These are phyloP conservation scores for Podaxis carcinomalis DNA, from an alignment of 768 basidiomycete species.

Conservation along the genomic window DNA sequence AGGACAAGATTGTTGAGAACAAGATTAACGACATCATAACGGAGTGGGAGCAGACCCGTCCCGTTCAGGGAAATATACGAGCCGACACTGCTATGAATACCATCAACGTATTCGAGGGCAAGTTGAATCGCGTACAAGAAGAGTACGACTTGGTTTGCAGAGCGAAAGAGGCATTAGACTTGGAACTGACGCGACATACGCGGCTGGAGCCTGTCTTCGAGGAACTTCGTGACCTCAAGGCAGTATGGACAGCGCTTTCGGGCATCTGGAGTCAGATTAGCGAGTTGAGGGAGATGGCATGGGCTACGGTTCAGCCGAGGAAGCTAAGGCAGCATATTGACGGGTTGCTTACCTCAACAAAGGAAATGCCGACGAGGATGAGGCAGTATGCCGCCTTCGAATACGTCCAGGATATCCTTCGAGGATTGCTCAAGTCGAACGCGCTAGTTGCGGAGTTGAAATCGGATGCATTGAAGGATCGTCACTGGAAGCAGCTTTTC, in stretches of 20 bases:
- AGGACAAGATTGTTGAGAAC: slow-evolving; percentile 97
- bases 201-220: slow-evolving; percentile 93
- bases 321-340: slow-evolving; percentile 95
- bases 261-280: slow-evolving; percentile 94
- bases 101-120: slow-evolving; percentile 92
- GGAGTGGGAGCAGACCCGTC: slow-evolving; percentile 96
- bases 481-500: slow-evolving; percentile 98
- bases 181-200: slow-evolving; percentile 86
- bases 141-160: slow-evolving; percentile 94
- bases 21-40: slow-evolving; percentile 86
- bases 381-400: slow-evolving; percentile 98
- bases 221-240: slow-evolving; percentile 93
- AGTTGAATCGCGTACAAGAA: slow-evolving; percentile 84
- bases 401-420: slow-evolving; percentile 90
- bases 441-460: slow-evolving; percentile 89
- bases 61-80: slow-evolving; percentile 94
- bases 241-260: slow-evolving; percentile 97
- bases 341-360: slow-evolving; percentile 84
- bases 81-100: slow-evolving; percentile 96
- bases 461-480: slow-evolving; percentile 94
- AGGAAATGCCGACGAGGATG: slow-evolving; percentile 99
- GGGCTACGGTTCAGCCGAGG: slow-evolving; percentile 91
- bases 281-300: slow-evolving; percentile 82
- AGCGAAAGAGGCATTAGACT: slow-evolving; percentile 94
- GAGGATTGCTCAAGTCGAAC: slow-evolving; percentile 86